Base-by-base conservation (phyloP, 2,329 filamentous ascomycete genomes). In the Cercospora sp. region DNA sequence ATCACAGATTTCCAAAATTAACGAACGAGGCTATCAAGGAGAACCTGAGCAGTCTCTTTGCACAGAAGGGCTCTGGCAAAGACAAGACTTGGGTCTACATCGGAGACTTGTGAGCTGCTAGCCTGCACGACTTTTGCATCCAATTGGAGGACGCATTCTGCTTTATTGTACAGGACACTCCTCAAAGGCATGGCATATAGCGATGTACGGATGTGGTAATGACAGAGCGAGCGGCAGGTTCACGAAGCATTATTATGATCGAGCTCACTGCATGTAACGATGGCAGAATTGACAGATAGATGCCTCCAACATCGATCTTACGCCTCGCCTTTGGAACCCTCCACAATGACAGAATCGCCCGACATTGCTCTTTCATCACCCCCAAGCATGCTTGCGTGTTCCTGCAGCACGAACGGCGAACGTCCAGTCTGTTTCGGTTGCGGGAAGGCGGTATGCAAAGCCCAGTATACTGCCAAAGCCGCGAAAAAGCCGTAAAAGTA, bases 1-100 rank as follows among this genome's bases (percentile, higher is more conserved):
- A 60, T 31, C 4, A 12, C 72, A 87, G 86, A 72, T 93, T 94
- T 72, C 87, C 89, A 0, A 89, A 89, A 69, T 85, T 89, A 57
- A 87, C 89, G 1, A 92, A 90, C 74, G 87, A 88, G 20, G 86
- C 88, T 26, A 88, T 96, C 73, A 91, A 88, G 75, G 86, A 88
- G 63, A 94, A 91, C 0, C 80, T 95, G 20, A 88, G 88, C 68
- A 80, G 80, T 9, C 82, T 91, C 63, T 92, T 92, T 9, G 84
- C 85, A 53, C 85, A 90, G 48, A 84, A 88, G 64, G 89, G 85
- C 69, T 84, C 84, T 74, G 90, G 84, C 71, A 86, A 83, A 71
- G 89, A 89, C 71, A 91, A 91, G 82, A 85, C 84, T 73, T 91
- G 90, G 89, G 84, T 74, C 8, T 78, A 71, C 64, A 73, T 79